phyloP scores from a whole-genome alignment of 805 yeast species.

The Hanseniaspora valbyensis region DNA sequence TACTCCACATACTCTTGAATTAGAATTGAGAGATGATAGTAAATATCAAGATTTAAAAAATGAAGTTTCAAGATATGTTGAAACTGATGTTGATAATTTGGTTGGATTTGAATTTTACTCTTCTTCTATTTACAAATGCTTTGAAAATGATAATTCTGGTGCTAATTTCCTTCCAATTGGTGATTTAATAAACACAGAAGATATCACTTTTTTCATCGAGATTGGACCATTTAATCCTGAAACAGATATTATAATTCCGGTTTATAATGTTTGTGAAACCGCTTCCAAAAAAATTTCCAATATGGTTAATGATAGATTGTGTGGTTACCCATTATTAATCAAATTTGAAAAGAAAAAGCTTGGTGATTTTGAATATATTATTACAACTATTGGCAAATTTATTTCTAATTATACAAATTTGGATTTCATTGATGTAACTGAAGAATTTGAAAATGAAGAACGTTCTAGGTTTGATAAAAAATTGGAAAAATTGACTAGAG shows the following conservation, averaged over 20 bases:
- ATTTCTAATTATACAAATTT: background rate
- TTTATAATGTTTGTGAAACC: conserved; percentile 34
- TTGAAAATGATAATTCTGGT: conserved; percentile 48
- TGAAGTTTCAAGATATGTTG: conserved; percentile 43
- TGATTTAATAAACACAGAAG: conserved; percentile 53
- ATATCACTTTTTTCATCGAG: conserved; percentile 58
- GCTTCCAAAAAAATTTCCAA: conserved; percentile 18
- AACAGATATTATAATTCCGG: conserved; percentile 51
- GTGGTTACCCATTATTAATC: conserved; percentile 71
- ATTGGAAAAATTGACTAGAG: background rate
- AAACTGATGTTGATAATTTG: conserved; percentile 31
- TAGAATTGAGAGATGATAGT: conserved; percentile 58
- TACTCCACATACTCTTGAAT: conserved; percentile 44
- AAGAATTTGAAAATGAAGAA: background rate
- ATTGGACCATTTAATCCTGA: conserved; percentile 27
- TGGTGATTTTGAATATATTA: conserved; percentile 2
- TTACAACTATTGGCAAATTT: background rate
- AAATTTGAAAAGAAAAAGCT: conserved; percentile 22
- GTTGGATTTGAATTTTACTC: conserved; percentile 55
- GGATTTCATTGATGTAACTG: background rate
- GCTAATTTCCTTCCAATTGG: conserved; percentile 49
- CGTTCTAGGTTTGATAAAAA: background rate
- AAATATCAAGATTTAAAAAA: conserved; percentile 51
- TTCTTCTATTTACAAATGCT: conserved; percentile 56
- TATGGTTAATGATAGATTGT: conserved; percentile 36